Percentiles rank a stretch among this genome's conserved stretches.
Evolutionary conservation across 2,329 filamentous ascomycete genomes (phyloP).

Genomic region (Phyllosticta citribraziliensis): DNA sequence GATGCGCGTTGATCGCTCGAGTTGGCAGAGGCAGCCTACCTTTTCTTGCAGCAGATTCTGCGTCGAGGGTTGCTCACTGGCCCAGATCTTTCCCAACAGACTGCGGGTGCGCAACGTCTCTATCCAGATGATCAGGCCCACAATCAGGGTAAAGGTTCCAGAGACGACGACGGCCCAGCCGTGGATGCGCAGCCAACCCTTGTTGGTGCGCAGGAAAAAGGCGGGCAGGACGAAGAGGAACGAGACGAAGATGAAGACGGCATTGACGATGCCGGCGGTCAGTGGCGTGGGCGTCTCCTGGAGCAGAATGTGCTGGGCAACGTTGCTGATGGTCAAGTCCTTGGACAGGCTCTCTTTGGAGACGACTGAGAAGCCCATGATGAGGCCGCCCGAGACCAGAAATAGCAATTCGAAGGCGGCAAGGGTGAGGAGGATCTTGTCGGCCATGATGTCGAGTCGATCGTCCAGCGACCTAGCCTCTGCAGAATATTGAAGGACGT

Average conservation of each 20-base stretch:
- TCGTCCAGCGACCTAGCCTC: neutral
- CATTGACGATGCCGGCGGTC: conserved; percentile 60
- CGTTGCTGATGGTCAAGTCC: conserved; percentile 37
- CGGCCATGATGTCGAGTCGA: conserved; percentile 25
- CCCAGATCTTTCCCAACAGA: conserved; percentile 53
- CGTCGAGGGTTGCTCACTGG: conserved; percentile 42
- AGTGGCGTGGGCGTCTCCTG: conserved; percentile 37
- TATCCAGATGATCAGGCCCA: conserved; percentile 54
- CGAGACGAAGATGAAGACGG: conserved; percentile 59
- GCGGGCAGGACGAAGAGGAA: conserved; percentile 59
- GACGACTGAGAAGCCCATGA: conserved; percentile 44
- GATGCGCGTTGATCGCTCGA: too few relatives aligned
- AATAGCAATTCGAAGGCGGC: conserved; percentile 43
- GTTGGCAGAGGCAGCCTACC: conserved; percentile 35
- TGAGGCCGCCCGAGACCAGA: conserved; percentile 39
- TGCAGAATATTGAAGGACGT: neutral
- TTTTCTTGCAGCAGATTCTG: conserved; percentile 63
- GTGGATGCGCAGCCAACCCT: conserved; percentile 61
- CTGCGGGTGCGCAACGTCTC: conserved; percentile 59
- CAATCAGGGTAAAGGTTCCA: conserved; percentile 52
- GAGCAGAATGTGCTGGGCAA: conserved; percentile 42
- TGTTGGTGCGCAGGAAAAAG: conserved; percentile 55
- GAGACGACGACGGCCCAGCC: conserved; percentile 59
- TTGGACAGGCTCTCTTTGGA: conserved; percentile 30
- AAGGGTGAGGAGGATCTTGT: conserved; percentile 45